Evolutionary conservation across 139 green algal species (phyloP).

Genomic region (Choricystis sp.): DNA sequence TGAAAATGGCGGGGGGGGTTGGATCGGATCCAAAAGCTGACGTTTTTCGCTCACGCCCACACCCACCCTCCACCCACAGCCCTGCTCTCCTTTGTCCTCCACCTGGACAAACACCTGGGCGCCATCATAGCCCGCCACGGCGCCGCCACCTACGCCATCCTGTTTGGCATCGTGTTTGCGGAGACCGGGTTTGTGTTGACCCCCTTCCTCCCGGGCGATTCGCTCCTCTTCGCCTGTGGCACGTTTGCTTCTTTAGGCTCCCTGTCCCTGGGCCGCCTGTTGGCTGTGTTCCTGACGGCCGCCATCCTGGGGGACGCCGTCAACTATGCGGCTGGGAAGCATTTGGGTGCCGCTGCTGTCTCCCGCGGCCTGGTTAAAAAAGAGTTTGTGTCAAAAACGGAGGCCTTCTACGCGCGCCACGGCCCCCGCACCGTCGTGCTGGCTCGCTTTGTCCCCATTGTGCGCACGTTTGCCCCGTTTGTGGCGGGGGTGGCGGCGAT

Average conservation of each 20-base stretch:
- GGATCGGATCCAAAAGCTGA: too few relatives aligned
- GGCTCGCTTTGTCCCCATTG: conserved; percentile 81
- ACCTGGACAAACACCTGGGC: conserved; percentile 67
- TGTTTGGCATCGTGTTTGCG: conserved; percentile 58
- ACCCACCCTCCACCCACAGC: not conserved
- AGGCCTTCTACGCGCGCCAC: conserved; percentile 66
- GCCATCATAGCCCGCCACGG: conserved; percentile 52
- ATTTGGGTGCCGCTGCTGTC: conserved; percentile 27
- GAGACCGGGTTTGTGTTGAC: conserved; percentile 57
- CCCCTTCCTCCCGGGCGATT: conserved; percentile 80
- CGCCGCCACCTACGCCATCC: conserved; percentile 51
- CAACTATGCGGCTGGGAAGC: conserved; percentile 58
- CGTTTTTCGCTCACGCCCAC: too few relatives aligned
- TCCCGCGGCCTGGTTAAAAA: conserved; percentile 32
- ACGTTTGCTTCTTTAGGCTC: conserved; percentile 64
- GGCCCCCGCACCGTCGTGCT: conserved; percentile 78
- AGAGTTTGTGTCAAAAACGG: conserved; percentile 62
- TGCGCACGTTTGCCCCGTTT: conserved; percentile 86
- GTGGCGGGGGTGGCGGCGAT: conserved; percentile 75
- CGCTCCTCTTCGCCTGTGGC: conserved; percentile 80
- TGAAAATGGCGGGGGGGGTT: too few relatives aligned
- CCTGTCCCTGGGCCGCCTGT: conserved; percentile 35
- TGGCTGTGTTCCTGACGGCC: conserved; percentile 43
- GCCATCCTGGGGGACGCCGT: conserved; percentile 77
- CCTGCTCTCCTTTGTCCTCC: conserved; percentile 45